Conservation (phyloP, 2,329 filamentous ascomycete species). For the Pyrenophora teres region DNA sequence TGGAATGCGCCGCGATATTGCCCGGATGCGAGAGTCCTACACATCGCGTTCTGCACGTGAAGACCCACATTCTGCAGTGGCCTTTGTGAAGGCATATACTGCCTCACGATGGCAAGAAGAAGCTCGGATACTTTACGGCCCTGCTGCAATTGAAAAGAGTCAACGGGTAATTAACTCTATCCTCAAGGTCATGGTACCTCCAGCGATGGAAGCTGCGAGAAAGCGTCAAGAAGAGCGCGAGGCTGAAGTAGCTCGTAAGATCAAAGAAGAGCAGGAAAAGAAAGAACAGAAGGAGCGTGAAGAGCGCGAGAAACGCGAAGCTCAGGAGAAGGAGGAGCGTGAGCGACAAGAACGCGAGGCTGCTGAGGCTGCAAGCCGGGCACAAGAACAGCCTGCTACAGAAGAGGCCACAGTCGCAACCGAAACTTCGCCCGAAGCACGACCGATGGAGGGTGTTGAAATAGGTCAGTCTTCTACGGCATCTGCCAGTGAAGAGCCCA, state of each 20-base stretch:
- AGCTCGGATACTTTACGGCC: slow-evolving; percentile 81
- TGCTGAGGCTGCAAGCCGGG: slow-evolving; percentile 46
- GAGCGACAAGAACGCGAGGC: slow-evolving; percentile 48
- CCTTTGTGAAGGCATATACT: slow-evolving; percentile 75
- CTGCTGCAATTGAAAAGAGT: slow-evolving; percentile 69
- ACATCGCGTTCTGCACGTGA: slow-evolving; percentile 49
- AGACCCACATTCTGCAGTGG: slow-evolving; percentile 74
- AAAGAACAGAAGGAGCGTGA: slow-evolving; percentile 65
- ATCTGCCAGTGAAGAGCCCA: slow-evolving; percentile 28
- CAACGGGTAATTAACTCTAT: slow-evolving; percentile 71
- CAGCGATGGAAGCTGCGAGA: slow-evolving; percentile 81
- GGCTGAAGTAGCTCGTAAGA: slow-evolving; percentile 70
- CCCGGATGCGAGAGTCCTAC: slow-evolving; percentile 37
- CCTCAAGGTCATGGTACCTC: slow-evolving; percentile 75
- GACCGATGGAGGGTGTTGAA: slow-evolving; percentile 80
- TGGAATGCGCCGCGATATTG: slow-evolving; percentile 38
- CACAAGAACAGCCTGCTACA: slow-evolving; percentile 31
- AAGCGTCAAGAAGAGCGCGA: slow-evolving; percentile 72
- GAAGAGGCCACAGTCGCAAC: slow-evolving; percentile 41
- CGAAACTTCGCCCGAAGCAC: slow-evolving; percentile 47
- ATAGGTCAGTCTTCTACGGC: slow-evolving; percentile 44
- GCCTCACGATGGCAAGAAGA: slow-evolving; percentile 85
- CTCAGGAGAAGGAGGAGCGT: slow-evolving; percentile 55
- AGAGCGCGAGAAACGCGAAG: slow-evolving; percentile 61
- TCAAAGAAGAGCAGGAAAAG: slow-evolving; percentile 65